These are phyloP conservation scores for Chytriomyces sp. DNA, from an alignment of 192 early-diverging fungal species.

Conservation along the genomic window DNA sequence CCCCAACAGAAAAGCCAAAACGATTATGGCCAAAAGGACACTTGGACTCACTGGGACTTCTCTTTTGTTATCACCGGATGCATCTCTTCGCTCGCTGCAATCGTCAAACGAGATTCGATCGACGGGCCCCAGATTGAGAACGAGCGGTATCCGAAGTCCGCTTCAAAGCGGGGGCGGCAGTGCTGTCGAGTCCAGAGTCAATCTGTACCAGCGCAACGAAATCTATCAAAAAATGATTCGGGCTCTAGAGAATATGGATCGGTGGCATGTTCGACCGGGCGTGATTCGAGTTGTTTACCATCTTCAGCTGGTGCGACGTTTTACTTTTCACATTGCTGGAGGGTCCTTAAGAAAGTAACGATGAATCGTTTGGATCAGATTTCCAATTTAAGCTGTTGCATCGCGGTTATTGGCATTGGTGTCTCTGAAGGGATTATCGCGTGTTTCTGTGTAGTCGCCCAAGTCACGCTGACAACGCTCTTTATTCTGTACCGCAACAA, in stretches of 20 bases:
- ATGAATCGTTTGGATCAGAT: neutral
- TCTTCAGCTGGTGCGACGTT: neutral
- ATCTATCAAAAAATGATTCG: neutral
- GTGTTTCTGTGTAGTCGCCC: neutral
- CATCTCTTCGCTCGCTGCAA: neutral
- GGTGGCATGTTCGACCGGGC: neutral
- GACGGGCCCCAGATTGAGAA: neutral
- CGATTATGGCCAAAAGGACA: neutral
- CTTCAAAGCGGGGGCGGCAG: neutral
- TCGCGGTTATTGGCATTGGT: no score
- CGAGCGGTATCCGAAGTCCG: neutral
- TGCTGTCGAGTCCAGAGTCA: neutral
- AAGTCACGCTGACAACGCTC: neutral
- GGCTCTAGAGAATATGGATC: neutral
- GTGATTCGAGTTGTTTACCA: neutral
- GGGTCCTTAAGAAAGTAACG: neutral
- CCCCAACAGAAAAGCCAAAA: neutral
- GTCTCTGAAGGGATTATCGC: neutral
- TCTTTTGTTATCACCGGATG: neutral
- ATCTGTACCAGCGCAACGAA: neutral
- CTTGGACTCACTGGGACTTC: neutral
- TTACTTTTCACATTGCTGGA: neutral
- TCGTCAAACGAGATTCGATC: neutral
- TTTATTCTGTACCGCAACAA: neutral
- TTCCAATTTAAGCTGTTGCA: no score